Percentiles rank a stretch among this genome's conserved stretches.
These are phyloP conservation scores for Eucalyptus victrix DNA, from an alignment of 345 rosid genomes.

Conservation along the genomic window DNA sequence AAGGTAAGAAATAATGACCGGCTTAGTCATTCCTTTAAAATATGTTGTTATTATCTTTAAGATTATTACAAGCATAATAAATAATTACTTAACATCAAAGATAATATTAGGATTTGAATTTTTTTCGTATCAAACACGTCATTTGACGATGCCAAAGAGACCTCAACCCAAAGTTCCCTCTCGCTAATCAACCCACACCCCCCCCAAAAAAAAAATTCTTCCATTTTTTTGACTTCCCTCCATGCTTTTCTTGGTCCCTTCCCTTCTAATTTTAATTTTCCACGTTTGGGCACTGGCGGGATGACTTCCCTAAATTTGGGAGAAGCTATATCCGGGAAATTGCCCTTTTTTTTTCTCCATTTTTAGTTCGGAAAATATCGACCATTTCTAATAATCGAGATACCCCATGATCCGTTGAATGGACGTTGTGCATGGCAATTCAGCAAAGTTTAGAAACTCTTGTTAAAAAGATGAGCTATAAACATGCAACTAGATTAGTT, in stretches of 20 bases:
- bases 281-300: neutral
- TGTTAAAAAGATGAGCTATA: neutral
- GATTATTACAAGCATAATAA: rapidly evolving
- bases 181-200: neutral
- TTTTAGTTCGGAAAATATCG: neutral
- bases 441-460: neutral
- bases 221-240: neutral
- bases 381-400: neutral
- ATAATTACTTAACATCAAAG: neutral
- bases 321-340: too few relatives aligned
- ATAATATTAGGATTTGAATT: neutral
- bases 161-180: neutral
- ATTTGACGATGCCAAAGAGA: neutral
- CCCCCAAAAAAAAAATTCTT: neutral
- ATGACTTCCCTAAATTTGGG: too few relatives aligned
- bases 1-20: neutral
- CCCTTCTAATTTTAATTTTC: neutral
- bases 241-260: neutral
- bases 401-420: rapidly evolving
- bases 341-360: too few relatives aligned
- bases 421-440: neutral
- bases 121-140: rapidly evolving
- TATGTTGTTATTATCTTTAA: neutral
- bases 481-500: too few relatives aligned
- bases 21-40: rapidly evolving